Base-by-base conservation (phyloP, 2,329 filamentous ascomycete species). In the Phaeosphaeria sp. region DNA sequence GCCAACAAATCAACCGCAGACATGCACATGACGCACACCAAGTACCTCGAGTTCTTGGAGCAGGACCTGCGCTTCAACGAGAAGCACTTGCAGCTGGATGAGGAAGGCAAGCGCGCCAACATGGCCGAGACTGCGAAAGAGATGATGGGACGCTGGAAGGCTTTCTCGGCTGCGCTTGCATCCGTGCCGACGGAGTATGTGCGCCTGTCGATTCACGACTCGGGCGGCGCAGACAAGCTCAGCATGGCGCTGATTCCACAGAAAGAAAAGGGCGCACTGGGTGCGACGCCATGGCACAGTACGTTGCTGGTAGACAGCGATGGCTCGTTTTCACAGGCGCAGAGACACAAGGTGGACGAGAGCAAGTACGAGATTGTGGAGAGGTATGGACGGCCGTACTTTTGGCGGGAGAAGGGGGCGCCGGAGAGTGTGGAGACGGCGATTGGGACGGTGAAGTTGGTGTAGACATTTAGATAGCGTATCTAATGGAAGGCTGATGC, bases 91-190 rank as follows among this genome's bases (percentile, higher is more conserved):
- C 62, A 52, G 6, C 60, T 65, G 11, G 56, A 56, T 3, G 54
- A 64, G 1, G 62, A 67, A 52, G 65, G 63, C 21, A 65, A 64
- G 54, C 56, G 59, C 18, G 58, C 53, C 2, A 69, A 62, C 43
- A 65, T 72, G 20, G 59, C 65, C 9, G 58, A 65, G 10, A 70
- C 71, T 0, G 68, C 72, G n/a, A 68, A 71, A 53, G 63, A 68
- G n/a, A 74, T 73, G 72, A 71, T 73, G 59, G 58, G 54, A 7
- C 62, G 71, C 2, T 72, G 71, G 60, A 72, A 70, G 55, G 67
- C 66, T 2, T 70, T 70, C 36, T 59, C 65, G 1, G 61, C 63
- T 20, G 67, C 67, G n/a, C 50, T 72, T 50, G 64, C 64, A 41
- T 55, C 62, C 1, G 60, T 60, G 6, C 60, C 60, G 21, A 67